A percentile compares a stretch with the other conserved stretches of the same genome.
phyloP scores from a whole-genome alignment of 345 rosid genomes.

The Pugionium cornutum region DNA sequence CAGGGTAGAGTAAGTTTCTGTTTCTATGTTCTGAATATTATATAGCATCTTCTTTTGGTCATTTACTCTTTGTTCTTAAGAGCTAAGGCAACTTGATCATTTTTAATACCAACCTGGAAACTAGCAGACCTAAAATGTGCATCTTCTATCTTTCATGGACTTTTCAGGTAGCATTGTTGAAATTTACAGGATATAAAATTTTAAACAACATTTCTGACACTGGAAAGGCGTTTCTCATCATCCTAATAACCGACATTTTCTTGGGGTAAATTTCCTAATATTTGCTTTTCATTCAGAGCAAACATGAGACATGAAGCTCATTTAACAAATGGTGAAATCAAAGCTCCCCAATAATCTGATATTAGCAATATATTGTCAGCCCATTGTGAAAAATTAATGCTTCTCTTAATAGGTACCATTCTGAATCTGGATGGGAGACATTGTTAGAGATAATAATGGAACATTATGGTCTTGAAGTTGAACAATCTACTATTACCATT shows the following conservation, averaged over 20 bases:
- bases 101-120: not conserved
- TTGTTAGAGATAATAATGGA: slow-evolving; percentile 69
- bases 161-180: slow-evolving; percentile 88
- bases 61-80: no score
- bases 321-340: not conserved
- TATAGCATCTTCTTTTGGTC: no score
- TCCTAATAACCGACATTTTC: slow-evolving; percentile 73
- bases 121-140: not conserved
- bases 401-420: slow-evolving; percentile 67
- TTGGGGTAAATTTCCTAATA: slow-evolving; percentile 63
- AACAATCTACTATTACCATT: slow-evolving; percentile 62
- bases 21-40: not conserved
- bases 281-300: not conserved
- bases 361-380: not conserved
- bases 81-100: no score
- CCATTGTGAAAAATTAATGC: slow-evolving; percentile 9
- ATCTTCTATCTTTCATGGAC: not conserved
- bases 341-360: not conserved
- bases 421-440: slow-evolving; percentile 92
- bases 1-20: slow-evolving; percentile 69
- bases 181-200: slow-evolving; percentile 87
- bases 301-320: slow-evolving; percentile 5
- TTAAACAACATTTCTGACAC: slow-evolving; percentile 78
- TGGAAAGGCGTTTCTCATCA: slow-evolving; percentile 88
- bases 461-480: slow-evolving; percentile 82